Conservation (phyloP, 2,329 filamentous ascomycete genomes). For the Cladosporium sp. region DNA sequence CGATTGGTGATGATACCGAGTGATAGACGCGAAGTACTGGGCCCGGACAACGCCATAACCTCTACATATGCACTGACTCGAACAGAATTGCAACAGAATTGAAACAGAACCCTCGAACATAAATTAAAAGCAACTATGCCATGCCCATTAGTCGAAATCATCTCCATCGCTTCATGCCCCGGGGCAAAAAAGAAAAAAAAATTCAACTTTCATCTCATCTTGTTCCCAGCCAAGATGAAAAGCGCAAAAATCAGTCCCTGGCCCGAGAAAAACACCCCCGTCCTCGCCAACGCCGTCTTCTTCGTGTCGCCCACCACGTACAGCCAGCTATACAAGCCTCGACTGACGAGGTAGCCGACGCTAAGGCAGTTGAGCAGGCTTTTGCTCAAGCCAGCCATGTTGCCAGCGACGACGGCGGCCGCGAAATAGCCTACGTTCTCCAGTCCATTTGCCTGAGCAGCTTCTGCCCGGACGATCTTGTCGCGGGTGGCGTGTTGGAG, state of each 20-base stretch:
- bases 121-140: too few relatives aligned
- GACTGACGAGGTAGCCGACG: slow-evolving; percentile 23
- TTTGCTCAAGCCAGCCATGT: slow-evolving; percentile 30
- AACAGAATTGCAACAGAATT: too few relatives aligned
- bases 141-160: neutral
- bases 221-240: slow-evolving; percentile 26
- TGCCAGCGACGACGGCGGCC: slow-evolving; percentile 36
- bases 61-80: too few relatives aligned
- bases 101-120: too few relatives aligned
- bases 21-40: too few relatives aligned
- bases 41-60: too few relatives aligned
- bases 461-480: slow-evolving; percentile 34
- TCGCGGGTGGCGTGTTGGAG: slow-evolving; percentile 32
- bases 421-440: slow-evolving; percentile 40
- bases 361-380: slow-evolving; percentile 26
- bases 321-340: slow-evolving; percentile 28
- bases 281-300: slow-evolving; percentile 18
- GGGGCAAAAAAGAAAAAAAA: too few relatives aligned
- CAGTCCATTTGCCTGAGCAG: slow-evolving; percentile 35
- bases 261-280: slow-evolving; percentile 21
- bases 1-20: too few relatives aligned
- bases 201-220: slow-evolving; percentile 14
- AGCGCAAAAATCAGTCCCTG: slow-evolving; percentile 22
- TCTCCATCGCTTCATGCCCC: neutral
- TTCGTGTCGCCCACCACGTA: slow-evolving; percentile 26